Conservation (phyloP, 495 filamentous ascomycete genomes). For the Xylaria bambusicola region DNA sequence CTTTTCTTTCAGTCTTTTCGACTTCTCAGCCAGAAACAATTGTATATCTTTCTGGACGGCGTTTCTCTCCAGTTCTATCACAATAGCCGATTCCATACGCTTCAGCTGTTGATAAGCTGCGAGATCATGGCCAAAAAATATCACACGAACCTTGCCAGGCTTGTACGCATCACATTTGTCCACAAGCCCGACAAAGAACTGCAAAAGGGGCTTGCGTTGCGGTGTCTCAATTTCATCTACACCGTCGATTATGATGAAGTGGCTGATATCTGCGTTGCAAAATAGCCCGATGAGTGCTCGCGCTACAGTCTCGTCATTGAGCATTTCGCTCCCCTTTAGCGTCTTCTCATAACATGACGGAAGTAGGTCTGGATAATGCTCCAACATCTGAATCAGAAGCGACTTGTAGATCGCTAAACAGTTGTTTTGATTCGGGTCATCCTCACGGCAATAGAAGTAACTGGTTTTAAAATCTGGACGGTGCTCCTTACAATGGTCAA, state of each 20-base stretch:
- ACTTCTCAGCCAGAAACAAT: not conserved
- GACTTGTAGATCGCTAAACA: slow-evolving; percentile 34
- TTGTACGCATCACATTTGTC: slow-evolving; percentile 26
- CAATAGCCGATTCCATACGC: slow-evolving; percentile 18
- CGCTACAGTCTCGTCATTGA: slow-evolving; percentile 27
- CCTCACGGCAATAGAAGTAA: slow-evolving; percentile 49
- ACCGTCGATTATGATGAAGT: slow-evolving; percentile 48
- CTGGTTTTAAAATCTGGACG: slow-evolving; percentile 25
- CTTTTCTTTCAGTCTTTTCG: not conserved
- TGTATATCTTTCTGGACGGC: not conserved
- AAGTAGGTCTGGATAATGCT: slow-evolving; percentile 32
- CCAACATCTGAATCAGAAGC: slow-evolving; percentile 41
- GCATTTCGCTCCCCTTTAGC: slow-evolving; percentile 29
- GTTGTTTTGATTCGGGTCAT: slow-evolving; percentile 34
- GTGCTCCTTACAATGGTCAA: slow-evolving; percentile 31
- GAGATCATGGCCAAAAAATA: slow-evolving; percentile 46
- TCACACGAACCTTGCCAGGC: slow-evolving; percentile 34
- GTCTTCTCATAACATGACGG: slow-evolving; percentile 36
- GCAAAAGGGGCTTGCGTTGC: slow-evolving; percentile 32
- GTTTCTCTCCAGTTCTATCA: not conserved
- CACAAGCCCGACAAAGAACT: slow-evolving; percentile 30
- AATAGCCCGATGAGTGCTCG: slow-evolving; percentile 35
- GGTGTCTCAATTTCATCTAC: slow-evolving; percentile 45
- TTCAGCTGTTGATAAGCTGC: slow-evolving; percentile 30
- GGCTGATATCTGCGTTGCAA: slow-evolving; percentile 25